phyloP scores from a whole-genome alignment of 805 yeast species.

The Isabelozyma heimii region DNA sequence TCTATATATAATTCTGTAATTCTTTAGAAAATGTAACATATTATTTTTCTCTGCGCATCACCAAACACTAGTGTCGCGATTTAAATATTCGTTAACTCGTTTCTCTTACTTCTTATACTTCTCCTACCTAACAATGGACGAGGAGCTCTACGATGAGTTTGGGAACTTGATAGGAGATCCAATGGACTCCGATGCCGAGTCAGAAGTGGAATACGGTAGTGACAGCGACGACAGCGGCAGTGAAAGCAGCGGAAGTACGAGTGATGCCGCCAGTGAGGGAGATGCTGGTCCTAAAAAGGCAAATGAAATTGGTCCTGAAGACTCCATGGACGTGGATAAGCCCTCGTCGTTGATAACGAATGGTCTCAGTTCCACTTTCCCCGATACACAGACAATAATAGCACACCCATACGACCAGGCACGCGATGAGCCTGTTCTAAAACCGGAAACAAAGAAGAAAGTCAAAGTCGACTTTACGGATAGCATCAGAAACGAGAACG shows the following conservation, averaged over 20 bases:
- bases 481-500: background rate
- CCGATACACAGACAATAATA: slow-evolving; percentile 63
- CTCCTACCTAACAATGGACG: slow-evolving; percentile 44
- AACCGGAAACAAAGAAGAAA: slow-evolving; percentile 42
- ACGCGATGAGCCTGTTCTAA: slow-evolving; percentile 34
- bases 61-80: background rate
- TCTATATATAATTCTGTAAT: background rate
- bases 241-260: background rate
- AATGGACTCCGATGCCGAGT: slow-evolving; percentile 41
- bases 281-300: slow-evolving; percentile 5
- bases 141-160: slow-evolving; percentile 77
- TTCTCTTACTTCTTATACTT: background rate
- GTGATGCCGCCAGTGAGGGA: background rate
- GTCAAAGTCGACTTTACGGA: slow-evolving; percentile 40
- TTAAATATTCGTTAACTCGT: background rate
- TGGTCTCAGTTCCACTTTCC: slow-evolving; percentile 42
- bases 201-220: slow-evolving; percentile 5
- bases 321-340: background rate
- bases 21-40: background rate
- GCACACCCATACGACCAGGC: slow-evolving; percentile 34
- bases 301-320: background rate
- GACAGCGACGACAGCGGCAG: slow-evolving; percentile 16
- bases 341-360: slow-evolving; percentile 1
- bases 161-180: slow-evolving; percentile 64
- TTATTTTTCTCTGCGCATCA: background rate